Evolutionary conservation across 2,329 filamentous ascomycete genomes (phyloP).

Genomic region (Shiraia sp.): DNA sequence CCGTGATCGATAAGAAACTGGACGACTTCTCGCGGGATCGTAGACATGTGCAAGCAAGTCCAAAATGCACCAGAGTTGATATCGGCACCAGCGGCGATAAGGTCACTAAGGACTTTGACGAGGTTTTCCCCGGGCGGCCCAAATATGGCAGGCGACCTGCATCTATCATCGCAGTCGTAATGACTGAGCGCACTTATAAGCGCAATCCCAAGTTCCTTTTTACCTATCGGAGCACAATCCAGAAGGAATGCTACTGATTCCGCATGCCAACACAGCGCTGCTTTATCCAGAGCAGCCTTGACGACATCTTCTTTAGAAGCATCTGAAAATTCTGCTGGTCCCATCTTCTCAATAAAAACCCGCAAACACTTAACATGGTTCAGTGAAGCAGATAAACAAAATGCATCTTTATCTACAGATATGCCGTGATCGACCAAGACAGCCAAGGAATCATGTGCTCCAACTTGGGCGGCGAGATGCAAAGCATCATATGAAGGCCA

Average conservation of each 20-base stretch:
- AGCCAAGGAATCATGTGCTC: slow-evolving; percentile 6
- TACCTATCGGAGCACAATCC: too few relatives aligned
- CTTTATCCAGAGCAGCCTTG: slow-evolving; percentile 1
- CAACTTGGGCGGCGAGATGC: slow-evolving; percentile 3
- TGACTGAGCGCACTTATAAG: neutral
- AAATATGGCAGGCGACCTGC: neutral
- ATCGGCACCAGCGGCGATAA: slow-evolving; percentile 4
- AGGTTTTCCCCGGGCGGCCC: too few relatives aligned
- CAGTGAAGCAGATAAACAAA: slow-evolving; percentile 3
- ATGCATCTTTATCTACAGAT: neutral
- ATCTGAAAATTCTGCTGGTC: too few relatives aligned
- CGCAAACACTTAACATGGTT: slow-evolving; percentile 3
- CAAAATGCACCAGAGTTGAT: slow-evolving; percentile 2
- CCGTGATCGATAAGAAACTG: neutral
- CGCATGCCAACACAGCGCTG: slow-evolving; percentile 7
- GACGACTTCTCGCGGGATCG: neutral
- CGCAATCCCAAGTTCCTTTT: too few relatives aligned
- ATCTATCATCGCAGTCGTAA: neutral
- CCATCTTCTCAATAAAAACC: slow-evolving; percentile 3
- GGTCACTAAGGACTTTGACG: neutral
- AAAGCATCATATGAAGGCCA: slow-evolving; percentile 2
- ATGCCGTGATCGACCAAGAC: slow-evolving; percentile 2
- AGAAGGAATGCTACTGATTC: slow-evolving; percentile 5
- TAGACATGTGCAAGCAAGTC: neutral
- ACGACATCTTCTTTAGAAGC: neutral